Conservation (phyloP, 192 early-diverging fungal species). For the Geranomyces michiganensis region DNA sequence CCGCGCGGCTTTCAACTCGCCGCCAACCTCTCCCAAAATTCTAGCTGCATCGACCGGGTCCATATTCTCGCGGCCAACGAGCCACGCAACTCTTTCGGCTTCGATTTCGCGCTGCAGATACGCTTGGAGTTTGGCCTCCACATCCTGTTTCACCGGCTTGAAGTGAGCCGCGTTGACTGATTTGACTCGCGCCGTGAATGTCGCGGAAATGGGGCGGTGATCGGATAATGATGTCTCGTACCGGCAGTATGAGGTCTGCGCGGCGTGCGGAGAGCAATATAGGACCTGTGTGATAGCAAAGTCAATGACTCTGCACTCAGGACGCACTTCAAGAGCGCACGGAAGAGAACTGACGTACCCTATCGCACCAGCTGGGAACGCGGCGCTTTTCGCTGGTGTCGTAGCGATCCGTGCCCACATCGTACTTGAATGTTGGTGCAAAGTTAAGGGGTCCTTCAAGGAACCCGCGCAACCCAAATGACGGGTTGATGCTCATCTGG, state of each 20-base stretch:
- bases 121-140: background rate
- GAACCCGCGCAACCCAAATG: constrained; percentile 78
- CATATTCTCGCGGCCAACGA: background rate
- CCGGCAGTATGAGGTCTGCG: constrained; percentile 61
- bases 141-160: constrained; percentile 16
- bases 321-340: background rate
- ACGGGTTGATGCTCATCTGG: constrained; percentile 53
- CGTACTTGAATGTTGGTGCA: constrained; percentile 97
- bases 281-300: constrained; percentile 38
- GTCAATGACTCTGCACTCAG: background rate
- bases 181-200: constrained; percentile 67
- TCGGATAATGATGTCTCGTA: constrained; percentile 76
- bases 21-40: constrained; percentile 8
- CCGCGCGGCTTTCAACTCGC: constrained; percentile 19
- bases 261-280: constrained; percentile 39
- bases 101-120: constrained; percentile 12
- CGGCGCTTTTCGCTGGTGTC: constrained; percentile 94
- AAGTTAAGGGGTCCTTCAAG: constrained; percentile 79
- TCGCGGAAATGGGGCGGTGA: constrained; percentile 81
- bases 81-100: constrained; percentile 25
- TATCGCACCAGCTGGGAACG: constrained; percentile 95
- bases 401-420: constrained; percentile 72
- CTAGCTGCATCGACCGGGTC: background rate
- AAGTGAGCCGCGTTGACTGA: constrained; percentile 20
- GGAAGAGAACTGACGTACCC: constrained; percentile 54